Evolutionary conservation across 257 asterid genomes (phyloP), one percentile per base, ranked within the genome.

Genomic region (Solanum rostratum): DNA sequence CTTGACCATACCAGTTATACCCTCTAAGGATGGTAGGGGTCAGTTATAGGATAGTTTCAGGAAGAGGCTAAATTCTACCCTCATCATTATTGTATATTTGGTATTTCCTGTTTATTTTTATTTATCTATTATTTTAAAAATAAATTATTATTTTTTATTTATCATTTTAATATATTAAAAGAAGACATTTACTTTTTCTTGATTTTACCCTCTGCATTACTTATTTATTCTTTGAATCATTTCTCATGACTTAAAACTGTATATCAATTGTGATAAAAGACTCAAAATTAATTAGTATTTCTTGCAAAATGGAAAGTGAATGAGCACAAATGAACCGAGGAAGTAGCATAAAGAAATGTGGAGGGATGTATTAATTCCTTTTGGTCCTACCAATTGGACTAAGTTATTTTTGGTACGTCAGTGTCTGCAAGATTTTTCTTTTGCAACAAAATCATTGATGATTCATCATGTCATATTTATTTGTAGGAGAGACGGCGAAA

Each of bases 391-490:
- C 41, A 49, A 74, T 49, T 74, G 37, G 24, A 74, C 43, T 10
- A 20, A 24, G 62, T 74, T 46, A 24, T 24, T 71, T 54, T 43
- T 71, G 66, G 59, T 69, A 63, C 83, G 49, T 86, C 85, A 84
- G 49, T 69, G 86, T 86, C 57, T 69, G 86, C 85, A 70, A 76
- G 85, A 83, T 79, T 83, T n/a, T 85, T 60, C 19, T 60, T 84
- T 46, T 54, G 30, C 30, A 82, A 55, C 29, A 84, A 87, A 86
- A 84, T 85, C 84, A 83, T 85, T 50, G 18, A 49, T 68, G 60
- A 66, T 74, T 70, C 50, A 49, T 33, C 24, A 66, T 68, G 37
- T 76, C 85, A 81, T 84, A 83, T 83, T 80, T 84, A 80, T 83
- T 83, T 81, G 62, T 79, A 83, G 15, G 55, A 68, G 79, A 15